Base-by-base conservation (phyloP, 2,329 filamentous ascomycete genomes). In the Aspergillus novoparasiticus region DNA sequence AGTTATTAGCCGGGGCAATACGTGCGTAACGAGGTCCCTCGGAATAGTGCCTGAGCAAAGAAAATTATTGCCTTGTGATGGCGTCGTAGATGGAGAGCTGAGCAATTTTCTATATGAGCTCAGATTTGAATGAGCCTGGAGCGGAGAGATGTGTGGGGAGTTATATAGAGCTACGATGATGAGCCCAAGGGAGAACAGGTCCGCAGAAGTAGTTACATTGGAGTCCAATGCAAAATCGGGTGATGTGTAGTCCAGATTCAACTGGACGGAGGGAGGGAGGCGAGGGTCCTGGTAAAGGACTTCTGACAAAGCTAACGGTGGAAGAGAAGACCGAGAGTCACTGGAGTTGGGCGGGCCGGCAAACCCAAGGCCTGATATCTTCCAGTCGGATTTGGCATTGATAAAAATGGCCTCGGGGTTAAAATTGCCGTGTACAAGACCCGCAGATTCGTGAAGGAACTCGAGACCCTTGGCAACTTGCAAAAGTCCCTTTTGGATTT, bases 301-400 rank as follows among this genome's bases (percentile, higher is more conserved):
- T 77, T 97, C 93, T 32, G 91, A 90, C 23, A 98, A 85, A 67
- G 88, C 92, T 69, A 98, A 89, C 11, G 92, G 90, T 48, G 89
- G 85, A 56, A 96, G 87, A 4, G 92, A 90, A 3, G 92, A 91
- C 53, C 89, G 84, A 68, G 90, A 89, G 32, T 87, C 89, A 23
- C 91, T 91, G 70, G 87, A 86, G 69, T 93, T 91, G 56, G 92
- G 87, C 16, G 93, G 91, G 53, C 91, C 91, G 75, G 91, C 92
- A 77, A 97, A 99, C 0, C 91, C 88, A 45, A 99, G 85, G n/a
- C 94, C 95, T 70, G 93, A 94, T 65, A 99, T 92, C 77, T 99
- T 99, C 95, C 95, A 99, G 78, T 99, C 95, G 55, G 92, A 96
- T 87, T 99, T 99, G 46, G 92, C 88, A 79, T 99, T 99, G 78